Evolutionary conservation across 106 monocot species (phyloP), one percentile per base, ranked within the genome.

Genomic region (Dendrobium chrysotoxum): DNA sequence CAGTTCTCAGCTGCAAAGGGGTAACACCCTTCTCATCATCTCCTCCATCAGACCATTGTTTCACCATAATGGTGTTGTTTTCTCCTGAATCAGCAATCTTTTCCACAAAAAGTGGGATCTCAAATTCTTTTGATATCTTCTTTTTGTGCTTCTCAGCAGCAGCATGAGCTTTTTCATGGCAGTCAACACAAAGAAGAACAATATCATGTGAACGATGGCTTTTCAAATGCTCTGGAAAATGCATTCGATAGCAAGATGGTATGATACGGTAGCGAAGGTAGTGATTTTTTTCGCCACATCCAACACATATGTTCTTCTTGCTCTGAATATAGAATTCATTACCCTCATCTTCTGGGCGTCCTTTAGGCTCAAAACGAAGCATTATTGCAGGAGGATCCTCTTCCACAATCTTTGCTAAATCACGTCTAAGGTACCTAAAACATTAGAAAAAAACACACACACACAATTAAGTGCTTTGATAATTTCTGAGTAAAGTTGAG

Each of bases 181-280:
- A 98, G 79, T 98, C 97, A 64, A 98, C 97, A 80, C 97, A 98
- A 18, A 98, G 85, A 4, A 98, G 90, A 35, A 98, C 94, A 80
- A 94, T 95, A 85, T 98, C 97, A 91, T 98, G 97, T 40, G 97
- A 98, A 26, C 94, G 84, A 71, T 98, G 97, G 25, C 97, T 98
- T 87, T 98, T 98, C 83, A 98, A 83, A 85, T 95, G 97, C 89
- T 98, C 97, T n/a, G 97, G 92, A 76, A 98, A 98, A 72, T 98
- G 94, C 85, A 95, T 88, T 86, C 97, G 89, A 79, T 98, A 98
- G 88, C 97, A 98, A 23, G 97, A 98, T 30, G 97, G 97, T 85
- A 98, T 98, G 47, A 98, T 92, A 38, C 97, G 77, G 41, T 98
- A 98, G 35, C 97, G 92, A 73, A 98, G 77, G 83, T 98, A 98